A percentile compares a stretch with the other conserved stretches of the same genome.
Evolutionary conservation across 352 stramenopile species (phyloP).

Genomic region (Thalassiosira pacifica): DNA sequence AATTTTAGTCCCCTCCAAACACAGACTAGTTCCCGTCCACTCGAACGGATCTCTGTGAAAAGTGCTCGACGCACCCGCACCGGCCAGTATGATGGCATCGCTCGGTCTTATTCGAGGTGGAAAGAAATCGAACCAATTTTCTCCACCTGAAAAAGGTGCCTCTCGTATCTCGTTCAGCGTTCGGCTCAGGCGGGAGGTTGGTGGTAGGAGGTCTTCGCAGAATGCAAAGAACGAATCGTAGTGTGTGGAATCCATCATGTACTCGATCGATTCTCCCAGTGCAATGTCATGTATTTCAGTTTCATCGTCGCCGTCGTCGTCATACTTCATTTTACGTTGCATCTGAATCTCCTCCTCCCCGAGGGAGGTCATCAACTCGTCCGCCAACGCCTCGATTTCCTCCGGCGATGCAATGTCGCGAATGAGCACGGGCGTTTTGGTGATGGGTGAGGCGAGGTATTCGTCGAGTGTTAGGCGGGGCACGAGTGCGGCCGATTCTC

Average conservation of each 20-base stretch:
- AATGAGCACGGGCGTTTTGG: constrained; percentile 36
- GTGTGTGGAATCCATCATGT: constrained; percentile 63
- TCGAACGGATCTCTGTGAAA: constrained; percentile 79
- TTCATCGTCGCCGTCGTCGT: not conserved
- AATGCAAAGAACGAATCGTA: constrained; percentile 63
- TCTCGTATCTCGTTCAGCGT: constrained; percentile 40
- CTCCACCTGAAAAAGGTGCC: constrained; percentile 15
- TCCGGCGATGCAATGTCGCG: constrained; percentile 32
- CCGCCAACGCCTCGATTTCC: constrained; percentile 30
- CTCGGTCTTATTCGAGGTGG: constrained; percentile 47
- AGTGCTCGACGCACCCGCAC: constrained; percentile 61
- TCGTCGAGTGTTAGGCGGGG: constrained; percentile 52
- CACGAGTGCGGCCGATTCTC: constrained; percentile 20
- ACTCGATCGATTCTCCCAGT: constrained; percentile 50
- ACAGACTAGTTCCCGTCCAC: constrained; percentile 77
- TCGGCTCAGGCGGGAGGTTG: constrained; percentile 16
- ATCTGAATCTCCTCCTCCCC: constrained; percentile 42
- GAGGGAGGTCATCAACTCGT: constrained; percentile 33
- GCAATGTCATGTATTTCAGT: constrained; percentile 50
- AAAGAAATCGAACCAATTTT: constrained; percentile 77
- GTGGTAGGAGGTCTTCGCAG: constrained; percentile 60
- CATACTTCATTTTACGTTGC: constrained; percentile 41
- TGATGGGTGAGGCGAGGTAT: constrained; percentile 33
- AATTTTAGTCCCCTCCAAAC: constrained; percentile 73
- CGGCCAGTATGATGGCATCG: constrained; percentile 67